A percentile compares a stretch with the other conserved stretches of the same genome.
These are phyloP conservation scores for Candida sojae DNA, from an alignment of 1,139 yeast species.

Conservation along the genomic window DNA sequence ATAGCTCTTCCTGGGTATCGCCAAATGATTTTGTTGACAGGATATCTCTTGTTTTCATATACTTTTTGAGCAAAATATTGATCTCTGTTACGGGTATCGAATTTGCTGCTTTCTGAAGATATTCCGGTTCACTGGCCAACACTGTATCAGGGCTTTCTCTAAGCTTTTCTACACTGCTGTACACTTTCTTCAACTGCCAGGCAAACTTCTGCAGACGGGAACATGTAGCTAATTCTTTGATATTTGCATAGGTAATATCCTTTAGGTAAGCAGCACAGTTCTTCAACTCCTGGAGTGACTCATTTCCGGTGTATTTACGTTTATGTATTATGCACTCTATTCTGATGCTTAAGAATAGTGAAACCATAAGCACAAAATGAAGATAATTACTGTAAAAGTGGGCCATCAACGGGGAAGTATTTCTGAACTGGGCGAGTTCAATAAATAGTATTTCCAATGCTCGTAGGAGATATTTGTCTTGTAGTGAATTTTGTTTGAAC, in stretches of 20 bases:
- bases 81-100: slow-evolving; percentile 3
- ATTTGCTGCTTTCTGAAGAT: slow-evolving; percentile 3
- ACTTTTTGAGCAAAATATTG: slow-evolving; percentile 1
- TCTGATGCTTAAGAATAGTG: slow-evolving; percentile 8
- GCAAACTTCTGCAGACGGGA: slow-evolving; percentile 6
- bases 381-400: slow-evolving; percentile 15
- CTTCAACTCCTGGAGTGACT: not conserved
- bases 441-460: slow-evolving; percentile 18
- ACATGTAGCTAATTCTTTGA: slow-evolving; percentile 1
- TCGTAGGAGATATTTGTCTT: slow-evolving; percentile 28
- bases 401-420: slow-evolving; percentile 13
- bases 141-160: not conserved
- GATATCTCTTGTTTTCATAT: not conserved
- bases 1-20: slow-evolving; percentile 8
- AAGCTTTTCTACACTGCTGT: slow-evolving; percentile 6
- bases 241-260: not conserved
- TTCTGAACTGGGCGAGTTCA: slow-evolving; percentile 21
- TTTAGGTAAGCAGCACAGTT: not conserved
- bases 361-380: slow-evolving; percentile 11
- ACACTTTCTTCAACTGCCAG: slow-evolving; percentile 7
- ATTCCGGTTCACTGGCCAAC: not conserved
- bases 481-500: slow-evolving; percentile 17
- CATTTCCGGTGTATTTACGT: not conserved
- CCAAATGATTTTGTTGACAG: not conserved
- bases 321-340: slow-evolving; percentile 6